These are phyloP conservation scores for Quercus phellos DNA, from an alignment of 331 rosid genomes.

Conservation along the genomic window DNA sequence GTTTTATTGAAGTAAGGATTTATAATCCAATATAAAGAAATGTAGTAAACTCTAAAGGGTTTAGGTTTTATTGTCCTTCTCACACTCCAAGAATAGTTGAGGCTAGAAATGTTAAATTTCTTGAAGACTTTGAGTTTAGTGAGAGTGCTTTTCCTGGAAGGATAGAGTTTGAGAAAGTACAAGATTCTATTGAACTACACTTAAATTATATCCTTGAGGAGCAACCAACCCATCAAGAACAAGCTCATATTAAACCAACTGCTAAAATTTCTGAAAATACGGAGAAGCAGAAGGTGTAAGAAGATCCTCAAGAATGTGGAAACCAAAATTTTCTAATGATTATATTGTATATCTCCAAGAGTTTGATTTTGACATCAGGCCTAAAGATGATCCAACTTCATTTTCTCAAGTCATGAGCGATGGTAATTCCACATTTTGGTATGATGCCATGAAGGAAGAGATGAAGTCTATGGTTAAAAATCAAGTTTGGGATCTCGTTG, in stretches of 20 bases:
- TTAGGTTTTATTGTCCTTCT: background rate
- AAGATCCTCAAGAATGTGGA: background rate
- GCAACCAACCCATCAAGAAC: background rate
- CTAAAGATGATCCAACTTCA: background rate
- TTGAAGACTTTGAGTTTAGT: background rate
- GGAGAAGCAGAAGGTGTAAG: background rate
- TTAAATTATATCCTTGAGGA: background rate
- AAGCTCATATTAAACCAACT: background rate
- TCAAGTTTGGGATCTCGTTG: background rate
- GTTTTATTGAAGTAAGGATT: background rate
- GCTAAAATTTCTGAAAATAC: no score
- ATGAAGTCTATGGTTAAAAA: background rate
- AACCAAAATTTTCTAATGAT: background rate
- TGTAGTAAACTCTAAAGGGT: background rate
- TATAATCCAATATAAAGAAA: background rate
- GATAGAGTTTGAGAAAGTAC: background rate
- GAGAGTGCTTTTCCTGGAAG: background rate
- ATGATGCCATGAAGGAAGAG: background rate
- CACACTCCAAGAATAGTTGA: background rate
- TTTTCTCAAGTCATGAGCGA: background rate
- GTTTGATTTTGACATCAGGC: background rate
- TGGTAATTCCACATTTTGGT: background rate
- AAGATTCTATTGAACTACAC: no score
- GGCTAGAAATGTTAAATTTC: background rate
- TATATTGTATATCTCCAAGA: background rate